A percentile compares a stretch with the other conserved stretches of the same genome.
Evolutionary conservation across 495 filamentous ascomycete genomes (phyloP).

Genomic region (Glonium stellatum): DNA sequence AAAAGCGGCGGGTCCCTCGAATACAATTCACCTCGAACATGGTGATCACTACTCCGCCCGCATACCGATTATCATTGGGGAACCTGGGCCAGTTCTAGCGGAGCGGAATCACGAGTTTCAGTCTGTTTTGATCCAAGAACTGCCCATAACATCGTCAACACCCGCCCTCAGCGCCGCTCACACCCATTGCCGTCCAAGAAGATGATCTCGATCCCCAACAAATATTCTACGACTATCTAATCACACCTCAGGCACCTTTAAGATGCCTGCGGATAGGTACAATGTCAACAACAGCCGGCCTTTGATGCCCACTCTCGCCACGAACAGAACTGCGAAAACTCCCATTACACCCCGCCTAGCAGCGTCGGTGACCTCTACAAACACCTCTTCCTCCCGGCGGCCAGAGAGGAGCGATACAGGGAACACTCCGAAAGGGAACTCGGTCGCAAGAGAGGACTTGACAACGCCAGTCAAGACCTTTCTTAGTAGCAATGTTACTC

Average conservation of each 20-base stretch:
- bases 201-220: background rate
- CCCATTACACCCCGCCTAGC: constrained; percentile 37
- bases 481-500: constrained; percentile 36
- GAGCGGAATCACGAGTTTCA: too few species aligned
- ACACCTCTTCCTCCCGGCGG: constrained; percentile 13
- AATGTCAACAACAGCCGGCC: constrained; percentile 25
- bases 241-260: background rate
- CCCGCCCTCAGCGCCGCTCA: background rate
- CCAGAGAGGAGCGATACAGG: constrained; percentile 19
- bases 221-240: background rate
- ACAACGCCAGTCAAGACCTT: constrained; percentile 31
- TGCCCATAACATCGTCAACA: background rate
- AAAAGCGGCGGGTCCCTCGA: background rate
- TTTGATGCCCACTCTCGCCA: constrained; percentile 35
- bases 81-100: background rate
- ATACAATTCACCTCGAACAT: background rate
- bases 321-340: constrained; percentile 30
- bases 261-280: constrained; percentile 26
- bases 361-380: constrained; percentile 20
- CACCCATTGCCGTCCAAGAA: background rate
- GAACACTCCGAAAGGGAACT: constrained; percentile 15
- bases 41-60: background rate
- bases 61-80: background rate
- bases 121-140: background rate
- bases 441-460: constrained; percentile 27